A percentile compares a stretch with the other conserved stretches of the same genome.
Evolutionary conservation across 1,284 basidiomycete genomes (phyloP).

Genomic region (Malassezia slooffiae): DNA sequence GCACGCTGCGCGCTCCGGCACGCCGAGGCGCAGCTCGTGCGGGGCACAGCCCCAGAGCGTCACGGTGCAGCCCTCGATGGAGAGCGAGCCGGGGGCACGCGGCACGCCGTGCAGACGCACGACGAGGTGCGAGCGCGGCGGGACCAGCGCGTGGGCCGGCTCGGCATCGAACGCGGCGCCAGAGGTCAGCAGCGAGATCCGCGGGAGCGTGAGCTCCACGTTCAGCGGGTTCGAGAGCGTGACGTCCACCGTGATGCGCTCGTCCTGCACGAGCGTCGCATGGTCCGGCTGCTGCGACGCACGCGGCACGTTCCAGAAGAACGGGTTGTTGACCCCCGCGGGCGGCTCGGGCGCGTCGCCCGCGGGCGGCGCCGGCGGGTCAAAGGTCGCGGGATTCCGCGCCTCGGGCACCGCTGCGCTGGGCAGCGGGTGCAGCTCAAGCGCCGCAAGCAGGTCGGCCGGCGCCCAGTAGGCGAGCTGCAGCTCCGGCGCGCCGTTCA

Average conservation of each 20-base stretch:
- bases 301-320: slow-evolving; percentile 24
- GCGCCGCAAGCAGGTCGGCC: slow-evolving; percentile 59
- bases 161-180: slow-evolving; percentile 65
- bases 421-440: slow-evolving; percentile 67
- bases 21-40: neutral
- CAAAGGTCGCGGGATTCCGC: slow-evolving; percentile 7
- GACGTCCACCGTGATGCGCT: slow-evolving; percentile 67
- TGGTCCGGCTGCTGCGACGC: slow-evolving; percentile 44
- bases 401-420: slow-evolving; percentile 59
- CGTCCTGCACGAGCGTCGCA: slow-evolving; percentile 67
- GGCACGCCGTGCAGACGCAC: slow-evolving; percentile 63
- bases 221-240: slow-evolving; percentile 81
- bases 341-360: slow-evolving; percentile 11
- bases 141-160: slow-evolving; percentile 55
- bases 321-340: slow-evolving; percentile 18
- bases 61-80: slow-evolving; percentile 65
- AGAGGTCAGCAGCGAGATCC: slow-evolving; percentile 66
- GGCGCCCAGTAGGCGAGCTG: slow-evolving; percentile 47
- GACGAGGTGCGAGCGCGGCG: slow-evolving; percentile 63
- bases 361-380: slow-evolving; percentile 3
- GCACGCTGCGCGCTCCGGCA: too few species aligned
- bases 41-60: slow-evolving; percentile 61
- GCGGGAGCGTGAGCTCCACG: slow-evolving; percentile 76
- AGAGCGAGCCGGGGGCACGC: slow-evolving; percentile 57
- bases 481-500: slow-evolving; percentile 25